Evolutionary conservation across 371 early-diverging fungal species (phyloP).

Genomic region (Catenaria anguillulae): DNA sequence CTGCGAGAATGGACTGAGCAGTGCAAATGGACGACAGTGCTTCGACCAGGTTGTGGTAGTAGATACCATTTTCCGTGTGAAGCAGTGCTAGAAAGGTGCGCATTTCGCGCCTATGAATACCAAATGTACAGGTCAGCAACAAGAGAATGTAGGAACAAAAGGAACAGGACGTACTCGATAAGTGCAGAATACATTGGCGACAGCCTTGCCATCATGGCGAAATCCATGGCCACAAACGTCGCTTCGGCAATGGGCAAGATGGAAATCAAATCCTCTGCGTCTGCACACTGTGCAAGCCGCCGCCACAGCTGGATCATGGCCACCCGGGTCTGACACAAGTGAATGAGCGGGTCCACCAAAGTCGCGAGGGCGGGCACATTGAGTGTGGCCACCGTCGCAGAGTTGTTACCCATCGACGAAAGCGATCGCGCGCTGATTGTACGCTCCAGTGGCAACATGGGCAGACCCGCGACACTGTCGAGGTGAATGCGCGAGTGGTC

Average conservation of each 20-base stretch:
- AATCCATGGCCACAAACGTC: background rate
- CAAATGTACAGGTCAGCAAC: no score
- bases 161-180: background rate
- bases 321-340: background rate
- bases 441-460: background rate
- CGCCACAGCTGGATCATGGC: background rate
- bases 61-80: background rate
- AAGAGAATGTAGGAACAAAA: background rate
- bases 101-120: background rate
- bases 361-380: no score
- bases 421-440: no score
- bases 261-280: background rate
- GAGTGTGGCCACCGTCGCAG: no score
- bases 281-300: background rate
- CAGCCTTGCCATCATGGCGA: background rate
- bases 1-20: background rate
- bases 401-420: no score
- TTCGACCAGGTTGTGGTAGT: background rate
- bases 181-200: background rate
- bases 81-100: background rate
- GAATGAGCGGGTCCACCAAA: no score
- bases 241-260: background rate
- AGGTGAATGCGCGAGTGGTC: background rate
- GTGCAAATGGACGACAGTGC: background rate
- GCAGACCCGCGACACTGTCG: background rate